Base-by-base conservation (phyloP, 108 stramenopile species). In the Cyclostephanos tholiformis region DNA sequence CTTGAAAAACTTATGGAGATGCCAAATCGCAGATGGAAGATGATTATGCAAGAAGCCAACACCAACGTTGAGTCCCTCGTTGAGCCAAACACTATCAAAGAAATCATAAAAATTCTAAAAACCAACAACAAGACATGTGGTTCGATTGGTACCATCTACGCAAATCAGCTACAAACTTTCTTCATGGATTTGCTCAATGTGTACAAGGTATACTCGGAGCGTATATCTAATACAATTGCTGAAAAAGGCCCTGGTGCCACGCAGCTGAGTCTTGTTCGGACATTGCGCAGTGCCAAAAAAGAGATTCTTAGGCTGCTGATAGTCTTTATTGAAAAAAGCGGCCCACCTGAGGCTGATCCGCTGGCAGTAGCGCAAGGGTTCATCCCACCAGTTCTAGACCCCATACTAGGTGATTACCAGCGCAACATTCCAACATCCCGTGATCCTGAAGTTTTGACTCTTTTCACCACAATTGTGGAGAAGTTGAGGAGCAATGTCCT, bases 101-200 rank as follows among this genome's bases (percentile, higher is more conserved):
- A 98, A 76, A 91, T 99, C 35, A 87, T 95, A 64, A 97, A 97
- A 82, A 97, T 99, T 57, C 80, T 99, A 36, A 95, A 95, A 82
- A 94, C 89, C 20, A 98, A 99, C 90, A 95, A 91, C 61, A 82
- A 88, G 39, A 88, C 97, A 60, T 98, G 97, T 79, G 67, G 84
- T 46, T 82, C 97, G 30, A 94, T 95, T 43, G 99, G 99, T 4
- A 86, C 97, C 22, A 78, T 97, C 58, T 99, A 93, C 75, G 87
- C 93, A 25, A 88, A 90, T 82, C 99, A 99, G 85, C 84, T 99
- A 23, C 89, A 93, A 75, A 85, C 83, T 20, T 92, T 98, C 86
- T 99, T 97, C 73, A 82, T 96, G 67, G 98, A 99, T 71, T 87
- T 98, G 93, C 92, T 99, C 30, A 98, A 98, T 72, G 92, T 99